Evolutionary conservation across 2,329 filamentous ascomycete species (phyloP).

Genomic region (Taxawa tesnikishii): DNA sequence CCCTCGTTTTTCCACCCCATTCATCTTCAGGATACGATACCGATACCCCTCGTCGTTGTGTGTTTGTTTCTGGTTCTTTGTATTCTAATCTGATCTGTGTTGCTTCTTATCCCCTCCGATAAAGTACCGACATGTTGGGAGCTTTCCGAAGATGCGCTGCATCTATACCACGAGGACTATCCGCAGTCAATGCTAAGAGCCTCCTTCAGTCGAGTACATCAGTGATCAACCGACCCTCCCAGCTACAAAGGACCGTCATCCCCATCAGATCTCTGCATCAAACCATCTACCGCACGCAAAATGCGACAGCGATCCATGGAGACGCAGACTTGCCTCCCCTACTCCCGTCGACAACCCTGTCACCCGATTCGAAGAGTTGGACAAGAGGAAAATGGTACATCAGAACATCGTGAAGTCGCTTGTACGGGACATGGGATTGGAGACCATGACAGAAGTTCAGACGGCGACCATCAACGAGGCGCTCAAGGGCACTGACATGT

Average conservation of each 20-base stretch:
- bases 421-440: slow-evolving; percentile 59
- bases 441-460: slow-evolving; percentile 89
- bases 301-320: slow-evolving; percentile 17
- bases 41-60: no score
- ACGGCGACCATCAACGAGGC: slow-evolving; percentile 69
- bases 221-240: background rate
- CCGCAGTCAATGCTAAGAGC: slow-evolving; percentile 13
- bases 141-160: slow-evolving; percentile 28
- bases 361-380: slow-evolving; percentile 33
- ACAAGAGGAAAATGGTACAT: slow-evolving; percentile 42
- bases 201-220: slow-evolving; percentile 12
- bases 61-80: no score
- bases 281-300: slow-evolving; percentile 23
- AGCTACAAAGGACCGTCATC: slow-evolving; percentile 11
- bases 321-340: slow-evolving; percentile 12
- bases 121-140: slow-evolving; percentile 28
- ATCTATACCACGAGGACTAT: slow-evolving; percentile 21
- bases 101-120: no score
- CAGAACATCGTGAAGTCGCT: slow-evolving; percentile 55
- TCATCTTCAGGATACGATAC: no score
- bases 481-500: slow-evolving; percentile 73
- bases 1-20: no score
- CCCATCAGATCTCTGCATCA: slow-evolving; percentile 20
- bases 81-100: no score
- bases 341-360: slow-evolving; percentile 8